Conservation (phyloP, 495 filamentous ascomycete species). For the Talaromyces liani region DNA sequence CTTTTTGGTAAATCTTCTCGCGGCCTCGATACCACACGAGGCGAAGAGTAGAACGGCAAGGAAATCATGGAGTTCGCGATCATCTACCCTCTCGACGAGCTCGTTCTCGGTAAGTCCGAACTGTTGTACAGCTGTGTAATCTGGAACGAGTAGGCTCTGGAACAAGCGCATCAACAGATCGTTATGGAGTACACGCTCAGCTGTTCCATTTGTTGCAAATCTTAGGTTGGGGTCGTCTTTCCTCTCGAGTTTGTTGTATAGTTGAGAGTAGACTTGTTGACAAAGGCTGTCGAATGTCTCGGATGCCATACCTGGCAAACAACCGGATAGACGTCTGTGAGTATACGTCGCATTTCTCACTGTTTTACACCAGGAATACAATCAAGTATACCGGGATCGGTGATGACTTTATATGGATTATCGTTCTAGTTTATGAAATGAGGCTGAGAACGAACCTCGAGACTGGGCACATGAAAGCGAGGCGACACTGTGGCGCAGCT, state of each 20-base stretch:
- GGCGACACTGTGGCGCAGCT: not conserved
- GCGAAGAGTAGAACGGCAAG: constrained; percentile 24
- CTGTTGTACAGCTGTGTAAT: not conserved
- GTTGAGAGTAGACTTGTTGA: constrained; percentile 2
- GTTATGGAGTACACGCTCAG: constrained; percentile 15
- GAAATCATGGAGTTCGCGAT: constrained; percentile 19
- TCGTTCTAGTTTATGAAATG: not conserved
- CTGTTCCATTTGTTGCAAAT: constrained; percentile 21
- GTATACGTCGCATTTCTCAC: not conserved
- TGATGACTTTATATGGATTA: not conserved
- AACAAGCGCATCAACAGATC: constrained; percentile 19
- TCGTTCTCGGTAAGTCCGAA: constrained; percentile 8
- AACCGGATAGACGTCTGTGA: constrained; percentile 35
- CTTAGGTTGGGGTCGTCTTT: constrained; percentile 14
- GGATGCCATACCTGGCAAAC: constrained; percentile 4
- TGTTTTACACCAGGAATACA: not conserved
- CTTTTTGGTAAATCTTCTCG: constrained; percentile 17
- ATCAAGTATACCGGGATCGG: not conserved
- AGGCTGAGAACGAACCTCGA: not conserved
- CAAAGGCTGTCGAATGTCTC: constrained; percentile 6
- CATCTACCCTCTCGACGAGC: constrained; percentile 13
- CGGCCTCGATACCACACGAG: constrained; percentile 20
- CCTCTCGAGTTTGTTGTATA: constrained; percentile 12
- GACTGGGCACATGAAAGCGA: not conserved
- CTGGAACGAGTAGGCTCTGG: constrained; percentile 9